Base-by-base conservation (phyloP, 2,329 filamentous ascomycete genomes). In the Aureobasidium melanogenum region DNA sequence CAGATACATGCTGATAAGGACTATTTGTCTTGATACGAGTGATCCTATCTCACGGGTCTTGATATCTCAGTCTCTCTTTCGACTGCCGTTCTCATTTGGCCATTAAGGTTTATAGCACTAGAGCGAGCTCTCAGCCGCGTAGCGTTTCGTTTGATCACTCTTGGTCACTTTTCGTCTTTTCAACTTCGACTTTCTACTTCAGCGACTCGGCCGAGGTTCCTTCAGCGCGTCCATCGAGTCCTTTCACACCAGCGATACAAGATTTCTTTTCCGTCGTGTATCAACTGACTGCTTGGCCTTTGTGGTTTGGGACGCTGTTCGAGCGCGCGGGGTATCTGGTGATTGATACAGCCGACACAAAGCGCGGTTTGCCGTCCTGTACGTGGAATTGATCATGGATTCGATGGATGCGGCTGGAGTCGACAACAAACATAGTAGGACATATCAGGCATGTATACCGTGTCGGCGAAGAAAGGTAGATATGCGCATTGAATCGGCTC, bases 381-480 rank as follows among this genome's bases (percentile, higher is more conserved):
- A 17, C 38, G n/a, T 17, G 5, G n/a, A n/a, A 15, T 17, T 6
- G 5, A 38, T 10, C 41, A 52, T 54, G 46, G 48, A 61, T 19
- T 19, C 38, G 12, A 56, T 56, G 52, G 52, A 56, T 38, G 48
- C 30, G 5, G 8, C 39, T 10, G 52, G 39, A 14, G 36, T 28
- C 14, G 58, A 51, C 47, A 61, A 61, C 58, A 59, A 55, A 26
- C 59, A 61, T 30, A 61, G 47, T 39, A 43, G 59, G 32, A 74
- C 71, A 44, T 75, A 74, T 64, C 70, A 75, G 72, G 77, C 77
- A 61, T 79, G 82, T 65, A 81, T 81, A 62, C 80, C 80, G 47
- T 84, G 82, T 69, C 76, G 82, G 32, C 77, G 79, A 38, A 75
- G 82, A 64, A 85, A 84, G 67, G 63, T 64, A 41, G 7, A 46